Conservation (phyloP, 2,329 filamentous ascomycete genomes). For the Macrophomina phaseolina region DNA sequence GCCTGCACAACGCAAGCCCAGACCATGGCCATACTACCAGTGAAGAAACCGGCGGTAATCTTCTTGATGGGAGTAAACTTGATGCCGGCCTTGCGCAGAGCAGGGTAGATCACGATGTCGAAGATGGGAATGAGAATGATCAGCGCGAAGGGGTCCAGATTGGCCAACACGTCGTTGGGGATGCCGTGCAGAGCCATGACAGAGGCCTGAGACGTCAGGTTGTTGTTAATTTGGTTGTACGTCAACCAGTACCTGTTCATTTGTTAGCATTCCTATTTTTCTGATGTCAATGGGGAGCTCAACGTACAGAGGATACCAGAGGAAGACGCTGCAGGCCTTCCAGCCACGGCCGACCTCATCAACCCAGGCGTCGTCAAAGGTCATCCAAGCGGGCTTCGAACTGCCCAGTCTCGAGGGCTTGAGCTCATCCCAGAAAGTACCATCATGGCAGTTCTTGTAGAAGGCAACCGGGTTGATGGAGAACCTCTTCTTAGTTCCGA, state of each 20-base stretch:
- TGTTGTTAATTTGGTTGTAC: constrained; percentile 71
- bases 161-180: constrained; percentile 79
- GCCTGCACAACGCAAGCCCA: constrained; percentile 64
- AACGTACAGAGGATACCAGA: constrained; percentile 67
- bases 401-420: constrained; percentile 67
- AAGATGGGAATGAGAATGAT: constrained; percentile 76
- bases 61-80: constrained; percentile 77
- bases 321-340: constrained; percentile 45
- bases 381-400: constrained; percentile 72
- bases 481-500: constrained; percentile 65
- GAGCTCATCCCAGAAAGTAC: constrained; percentile 66
- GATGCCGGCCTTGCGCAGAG: constrained; percentile 67
- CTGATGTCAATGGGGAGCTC: too few species aligned
- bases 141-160: constrained; percentile 76
- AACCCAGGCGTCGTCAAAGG: constrained; percentile 82
- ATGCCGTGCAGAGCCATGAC: constrained; percentile 72
- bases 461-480: constrained; percentile 63
- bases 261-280: too few species aligned
- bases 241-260: constrained; percentile 60
- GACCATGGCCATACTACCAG: constrained; percentile 66
- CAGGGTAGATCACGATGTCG: constrained; percentile 71
- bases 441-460: constrained; percentile 60
- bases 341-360: constrained; percentile 73
- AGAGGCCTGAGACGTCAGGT: constrained; percentile 70
- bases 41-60: constrained; percentile 72